Evolutionary conservation across 192 early-diverging fungal species (phyloP), one percentile per base, ranked within the genome.

Genomic region (Backusella mclennaniae): DNA sequence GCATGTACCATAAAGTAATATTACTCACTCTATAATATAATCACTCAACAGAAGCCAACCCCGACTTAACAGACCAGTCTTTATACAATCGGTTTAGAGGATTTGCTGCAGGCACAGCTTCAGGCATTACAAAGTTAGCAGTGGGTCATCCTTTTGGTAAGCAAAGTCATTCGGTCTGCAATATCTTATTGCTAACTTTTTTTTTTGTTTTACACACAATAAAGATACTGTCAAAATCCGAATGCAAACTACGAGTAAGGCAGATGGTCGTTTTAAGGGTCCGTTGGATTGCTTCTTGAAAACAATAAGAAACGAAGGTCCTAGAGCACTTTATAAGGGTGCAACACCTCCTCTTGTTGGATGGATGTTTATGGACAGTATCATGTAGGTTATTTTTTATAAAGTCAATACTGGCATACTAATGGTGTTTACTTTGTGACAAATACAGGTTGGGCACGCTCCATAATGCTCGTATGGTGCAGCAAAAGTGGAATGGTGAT

Each of bases 301-400:
- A 70, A 95, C 93, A 0, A 75, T 93, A 52, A 79, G 85, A n/a
- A 77, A 92, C 44, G 93, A 95, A 76, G 92, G 92, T 2, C 79
- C 87, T 17, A 85, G 90, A 6, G 96, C 93, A 9, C 85, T 98
- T 6, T 98, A 98, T 86, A 96, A 96, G 79, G 96, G 97, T 53
- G 95, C 96, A 15, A 96, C 94, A 26, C 95, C 95, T 11, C 96
- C 96, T 21, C 80, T 98, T 59, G 77, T 98, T 66, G 96, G 96
- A 14, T 98, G 95, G 95, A 90, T 91, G 2, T 84, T 94, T 67
- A 96, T 97, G 95, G 95, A 97, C 66, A 89, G 88, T 77, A 79
- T 88, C 39, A 89, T 89, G 89, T 88, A 82, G 82, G 46, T n/a
- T 49, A 49, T 49, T 49, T n/a, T n/a, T 6, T 49, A 12, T 44